These are phyloP conservation scores for Lentinula sp. DNA, from an alignment of 768 basidiomycete species.

Conservation along the genomic window DNA sequence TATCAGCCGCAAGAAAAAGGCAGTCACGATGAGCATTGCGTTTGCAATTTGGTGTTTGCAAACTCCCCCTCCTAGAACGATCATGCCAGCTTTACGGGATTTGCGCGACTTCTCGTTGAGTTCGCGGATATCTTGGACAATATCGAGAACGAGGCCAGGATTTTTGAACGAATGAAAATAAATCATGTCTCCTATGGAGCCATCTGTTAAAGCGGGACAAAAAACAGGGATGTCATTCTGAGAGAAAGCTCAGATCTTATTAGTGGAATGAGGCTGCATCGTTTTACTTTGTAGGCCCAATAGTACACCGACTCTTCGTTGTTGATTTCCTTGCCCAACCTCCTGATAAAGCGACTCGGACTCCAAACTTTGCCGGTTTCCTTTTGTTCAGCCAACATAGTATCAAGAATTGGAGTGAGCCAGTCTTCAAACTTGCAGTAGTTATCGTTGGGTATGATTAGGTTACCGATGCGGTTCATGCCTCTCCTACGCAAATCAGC, in stretches of 20 bases:
- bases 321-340: conserved; percentile 96
- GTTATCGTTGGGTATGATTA: conserved; percentile 95
- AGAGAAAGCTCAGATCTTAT: conserved; percentile 12
- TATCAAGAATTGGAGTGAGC: conserved; percentile 90
- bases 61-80: conserved; percentile 94
- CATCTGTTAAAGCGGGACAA: conserved; percentile 97
- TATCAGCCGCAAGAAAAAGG: conserved; percentile 1
- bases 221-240: conserved; percentile 99
- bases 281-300: conserved; percentile 96
- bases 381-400: conserved; percentile 87
- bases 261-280: conserved; percentile 11
- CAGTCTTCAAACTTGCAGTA: conserved; percentile 99
- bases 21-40: conserved; percentile 91
- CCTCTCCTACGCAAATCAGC: conserved; percentile 80
- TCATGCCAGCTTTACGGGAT: conserved; percentile 95
- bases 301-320: conserved; percentile 98
- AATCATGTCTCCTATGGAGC: conserved; percentile 98
- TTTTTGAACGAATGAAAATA: conserved; percentile 96
- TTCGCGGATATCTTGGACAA: conserved; percentile 88
- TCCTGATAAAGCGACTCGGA: conserved; percentile 87
- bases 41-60: conserved; percentile 99
- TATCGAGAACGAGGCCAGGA: conserved; percentile 84
- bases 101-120: conserved; percentile 87
- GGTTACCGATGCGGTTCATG: conserved; percentile 97
- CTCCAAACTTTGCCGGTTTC: conserved; percentile 69